A percentile compares a stretch with the other conserved stretches of the same genome.
phyloP scores from a whole-genome alignment of 1,284 basidiomycete species.

The Cerioporus squamosus region DNA sequence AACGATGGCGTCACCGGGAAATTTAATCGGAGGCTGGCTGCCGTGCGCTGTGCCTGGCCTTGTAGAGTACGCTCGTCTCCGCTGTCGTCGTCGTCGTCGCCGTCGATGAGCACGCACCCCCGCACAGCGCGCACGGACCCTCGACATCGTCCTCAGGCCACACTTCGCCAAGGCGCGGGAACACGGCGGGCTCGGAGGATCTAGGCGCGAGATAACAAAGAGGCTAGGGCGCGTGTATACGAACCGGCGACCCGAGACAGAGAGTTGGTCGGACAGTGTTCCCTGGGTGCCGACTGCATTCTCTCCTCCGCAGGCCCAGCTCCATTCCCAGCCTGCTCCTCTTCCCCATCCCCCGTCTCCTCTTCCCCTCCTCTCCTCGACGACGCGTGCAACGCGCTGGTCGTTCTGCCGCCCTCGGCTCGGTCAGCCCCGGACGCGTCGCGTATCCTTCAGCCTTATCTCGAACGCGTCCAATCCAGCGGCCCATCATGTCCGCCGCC shows the following conservation, averaged over 20 bases:
- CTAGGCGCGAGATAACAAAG: constrained; percentile 1
- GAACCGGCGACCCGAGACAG: neutral
- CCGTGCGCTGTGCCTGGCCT: constrained; percentile 10
- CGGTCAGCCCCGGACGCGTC: neutral
- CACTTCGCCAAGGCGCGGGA: neutral
- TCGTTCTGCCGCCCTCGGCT: neutral
- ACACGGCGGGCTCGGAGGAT: neutral
- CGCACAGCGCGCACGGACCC: neutral
- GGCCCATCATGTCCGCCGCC: constrained; percentile 21
- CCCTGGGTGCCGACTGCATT: neutral
- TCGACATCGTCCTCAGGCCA: neutral
- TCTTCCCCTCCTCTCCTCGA: constrained; percentile 4
- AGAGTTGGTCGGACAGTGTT: neutral
- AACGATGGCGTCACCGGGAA: constrained; percentile 19
- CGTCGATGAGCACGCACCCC: neutral
- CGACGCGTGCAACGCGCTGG: neutral
- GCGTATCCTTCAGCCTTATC: constrained; percentile 9
- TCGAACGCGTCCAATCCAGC: constrained; percentile 9
- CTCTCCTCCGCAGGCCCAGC: neutral
- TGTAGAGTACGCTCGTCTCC: neutral
- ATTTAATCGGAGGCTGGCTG: constrained; percentile 9
- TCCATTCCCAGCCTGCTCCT: neutral
- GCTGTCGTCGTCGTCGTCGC: neutral
- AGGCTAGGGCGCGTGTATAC: constrained; percentile 5
- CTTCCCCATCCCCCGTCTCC: constrained; percentile 1